Conservation (phyloP, 345 rosid genomes). For the Eucalyptus lansdowneana region DNA sequence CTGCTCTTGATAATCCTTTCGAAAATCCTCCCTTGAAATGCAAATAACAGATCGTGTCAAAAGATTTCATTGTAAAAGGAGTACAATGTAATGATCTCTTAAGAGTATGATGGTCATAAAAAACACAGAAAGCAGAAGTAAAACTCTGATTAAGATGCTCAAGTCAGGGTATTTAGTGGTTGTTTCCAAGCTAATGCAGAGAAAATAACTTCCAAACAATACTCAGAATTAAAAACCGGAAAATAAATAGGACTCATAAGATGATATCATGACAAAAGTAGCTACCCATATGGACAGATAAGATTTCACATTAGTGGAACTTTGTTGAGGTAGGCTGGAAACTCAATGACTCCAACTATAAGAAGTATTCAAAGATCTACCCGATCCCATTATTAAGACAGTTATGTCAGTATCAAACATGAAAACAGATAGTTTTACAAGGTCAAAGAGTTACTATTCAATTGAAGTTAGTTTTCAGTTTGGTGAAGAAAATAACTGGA, state of each 20-base stretch:
- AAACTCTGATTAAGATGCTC: neutral
- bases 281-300: neutral
- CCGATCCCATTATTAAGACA: neutral
- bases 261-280: neutral
- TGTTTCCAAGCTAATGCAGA: neutral
- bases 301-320: neutral
- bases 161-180: neutral
- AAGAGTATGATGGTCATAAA: neutral
- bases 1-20: slow-evolving; percentile 78
- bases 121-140: neutral
- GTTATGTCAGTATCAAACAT: neutral
- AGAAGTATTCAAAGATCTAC: neutral
- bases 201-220: neutral
- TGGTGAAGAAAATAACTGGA: neutral
- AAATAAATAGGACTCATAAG: neutral
- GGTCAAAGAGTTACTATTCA: neutral
- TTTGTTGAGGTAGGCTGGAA: neutral
- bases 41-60: neutral
- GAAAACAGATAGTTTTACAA: neutral
- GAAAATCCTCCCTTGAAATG: slow-evolving; percentile 62
- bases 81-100: neutral
- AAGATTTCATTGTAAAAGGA: neutral
- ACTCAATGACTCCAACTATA: neutral
- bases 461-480: neutral
- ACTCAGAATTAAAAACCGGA: neutral